Percentiles rank a stretch among this genome's conserved stretches.
These are phyloP conservation scores for Fusarium lyarnte DNA, from an alignment of 2,329 filamentous ascomycete species.

Conservation along the genomic window DNA sequence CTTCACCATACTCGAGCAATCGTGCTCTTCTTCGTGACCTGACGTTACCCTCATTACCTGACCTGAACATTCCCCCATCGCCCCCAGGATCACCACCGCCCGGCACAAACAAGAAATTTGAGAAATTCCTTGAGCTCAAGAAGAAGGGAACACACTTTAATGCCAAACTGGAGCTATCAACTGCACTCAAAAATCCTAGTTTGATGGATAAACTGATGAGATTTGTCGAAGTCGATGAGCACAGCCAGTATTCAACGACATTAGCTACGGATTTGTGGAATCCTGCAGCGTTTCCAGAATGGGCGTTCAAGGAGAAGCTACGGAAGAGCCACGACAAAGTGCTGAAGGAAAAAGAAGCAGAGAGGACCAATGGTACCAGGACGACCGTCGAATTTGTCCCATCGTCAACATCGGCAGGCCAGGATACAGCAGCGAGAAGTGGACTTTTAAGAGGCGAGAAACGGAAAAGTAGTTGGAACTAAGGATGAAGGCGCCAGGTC, in stretches of 20 bases:
- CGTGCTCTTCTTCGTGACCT: conserved; percentile 74
- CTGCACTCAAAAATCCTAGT: conserved; percentile 76
- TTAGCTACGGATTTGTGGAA: conserved; percentile 67
- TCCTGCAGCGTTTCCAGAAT: conserved; percentile 63
- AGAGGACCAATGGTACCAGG: conserved; percentile 54
- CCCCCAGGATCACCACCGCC: conserved; percentile 69
- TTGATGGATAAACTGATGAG: conserved; percentile 76
- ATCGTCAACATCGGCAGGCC: conserved; percentile 35
- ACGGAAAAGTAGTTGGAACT: conserved; percentile 49
- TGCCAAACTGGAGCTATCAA: conserved; percentile 72
- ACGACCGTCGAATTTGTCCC: conserved; percentile 62
- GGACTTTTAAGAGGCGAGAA: conserved; percentile 45
- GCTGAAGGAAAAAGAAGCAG: conserved; percentile 56
- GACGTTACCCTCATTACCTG: conserved; percentile 76
- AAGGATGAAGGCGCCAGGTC: background rate
- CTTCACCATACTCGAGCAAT: conserved; percentile 74
- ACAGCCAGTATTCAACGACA: conserved; percentile 73
- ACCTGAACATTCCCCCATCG: conserved; percentile 78
- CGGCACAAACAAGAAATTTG: conserved; percentile 71
- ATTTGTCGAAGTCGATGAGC: conserved; percentile 64
- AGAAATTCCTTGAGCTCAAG: conserved; percentile 80
- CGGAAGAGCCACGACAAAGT: conserved; percentile 58
- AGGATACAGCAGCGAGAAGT: conserved; percentile 32
- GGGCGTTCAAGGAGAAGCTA: conserved; percentile 62
- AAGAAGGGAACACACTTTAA: conserved; percentile 82